phyloP scores from a whole-genome alignment of 805 yeast species.

The Ogataea salicorniae region DNA sequence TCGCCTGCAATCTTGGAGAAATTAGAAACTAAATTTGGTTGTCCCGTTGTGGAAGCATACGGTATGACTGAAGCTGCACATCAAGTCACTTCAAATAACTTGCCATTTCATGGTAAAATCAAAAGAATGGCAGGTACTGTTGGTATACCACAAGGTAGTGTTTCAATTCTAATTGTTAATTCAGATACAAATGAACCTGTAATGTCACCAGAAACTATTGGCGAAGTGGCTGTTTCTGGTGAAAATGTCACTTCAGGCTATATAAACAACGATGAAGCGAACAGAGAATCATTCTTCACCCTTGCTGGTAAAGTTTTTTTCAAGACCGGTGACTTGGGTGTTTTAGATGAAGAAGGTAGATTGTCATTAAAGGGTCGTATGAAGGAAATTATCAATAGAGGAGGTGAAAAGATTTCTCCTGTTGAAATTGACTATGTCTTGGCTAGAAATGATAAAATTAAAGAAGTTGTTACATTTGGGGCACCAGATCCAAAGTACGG shows the following conservation, averaged over 20 bases:
- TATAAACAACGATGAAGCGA: conserved; percentile 67
- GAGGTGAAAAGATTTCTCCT: conserved; percentile 76
- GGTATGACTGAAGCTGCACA: conserved; percentile 84
- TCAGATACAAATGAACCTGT: conserved; percentile 36
- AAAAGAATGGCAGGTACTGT: conserved; percentile 66
- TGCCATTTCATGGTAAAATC: conserved; percentile 48
- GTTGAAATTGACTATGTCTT: conserved; percentile 61
- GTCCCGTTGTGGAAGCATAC: conserved; percentile 72
- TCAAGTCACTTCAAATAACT: conserved; percentile 68
- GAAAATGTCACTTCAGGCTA: conserved; percentile 68
- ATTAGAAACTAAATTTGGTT: conserved; percentile 51
- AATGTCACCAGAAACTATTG: conserved; percentile 47
- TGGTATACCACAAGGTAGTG: conserved; percentile 56
- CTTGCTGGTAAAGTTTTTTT: conserved; percentile 29
- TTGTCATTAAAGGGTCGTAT: conserved; percentile 62
- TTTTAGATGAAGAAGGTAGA: conserved; percentile 52
- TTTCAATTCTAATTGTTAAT: conserved; percentile 58
- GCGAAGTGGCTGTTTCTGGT: conserved; percentile 68
- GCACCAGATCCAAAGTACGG: conserved; percentile 66
- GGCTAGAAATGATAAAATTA: conserved; percentile 55
- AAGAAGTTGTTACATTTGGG: conserved; percentile 69
- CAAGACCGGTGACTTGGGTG: conserved; percentile 79
- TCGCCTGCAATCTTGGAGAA: conserved; percentile 60
- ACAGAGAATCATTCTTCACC: conserved; percentile 44
- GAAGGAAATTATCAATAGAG: conserved; percentile 70